Conservation (phyloP, 306 rosid genomes). For the Corylus heterophylla region DNA sequence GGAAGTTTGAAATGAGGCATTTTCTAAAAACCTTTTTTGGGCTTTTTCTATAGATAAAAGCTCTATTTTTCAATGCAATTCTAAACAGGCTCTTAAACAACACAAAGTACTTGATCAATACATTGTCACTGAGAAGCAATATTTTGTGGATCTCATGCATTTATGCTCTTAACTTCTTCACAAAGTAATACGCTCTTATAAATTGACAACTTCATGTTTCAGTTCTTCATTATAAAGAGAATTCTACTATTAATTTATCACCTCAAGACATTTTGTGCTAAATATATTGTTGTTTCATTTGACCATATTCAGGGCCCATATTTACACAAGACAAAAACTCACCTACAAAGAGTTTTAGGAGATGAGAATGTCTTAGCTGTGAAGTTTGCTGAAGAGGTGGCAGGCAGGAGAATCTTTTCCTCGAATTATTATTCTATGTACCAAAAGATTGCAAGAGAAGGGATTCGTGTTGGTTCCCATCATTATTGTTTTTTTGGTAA, state of each 20-base stretch:
- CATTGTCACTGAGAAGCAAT: too few relatives aligned
- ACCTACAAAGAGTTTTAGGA: constrained; percentile 66
- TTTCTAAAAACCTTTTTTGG: too few relatives aligned
- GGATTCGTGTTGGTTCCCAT: constrained; percentile 65
- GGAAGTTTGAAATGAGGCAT: too few relatives aligned
- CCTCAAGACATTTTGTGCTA: constrained; percentile 3
- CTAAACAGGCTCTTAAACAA: too few relatives aligned
- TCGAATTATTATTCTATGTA: constrained; percentile 31
- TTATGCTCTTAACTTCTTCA: not conserved
- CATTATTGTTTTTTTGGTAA: constrained; percentile 69
- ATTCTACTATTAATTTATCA: not conserved
- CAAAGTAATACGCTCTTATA: not conserved
- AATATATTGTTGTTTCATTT: constrained; percentile 14
- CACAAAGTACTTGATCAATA: too few relatives aligned
- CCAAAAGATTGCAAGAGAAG: constrained; percentile 55
- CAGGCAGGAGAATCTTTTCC: not conserved
- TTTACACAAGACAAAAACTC: constrained; percentile 45
- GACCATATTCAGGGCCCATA: constrained; percentile 62
- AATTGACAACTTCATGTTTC: not conserved
- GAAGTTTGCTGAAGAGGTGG: constrained; percentile 46
- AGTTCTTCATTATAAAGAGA: not conserved
- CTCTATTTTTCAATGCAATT: too few relatives aligned
- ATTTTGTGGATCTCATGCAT: too few relatives aligned
- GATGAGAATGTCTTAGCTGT: constrained; percentile 71
- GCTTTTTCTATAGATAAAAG: too few relatives aligned